A percentile compares a stretch with the other conserved stretches of the same genome.
phyloP scores from a whole-genome alignment of 352 stramenopile genomes.

The Phytopythium litorale region DNA sequence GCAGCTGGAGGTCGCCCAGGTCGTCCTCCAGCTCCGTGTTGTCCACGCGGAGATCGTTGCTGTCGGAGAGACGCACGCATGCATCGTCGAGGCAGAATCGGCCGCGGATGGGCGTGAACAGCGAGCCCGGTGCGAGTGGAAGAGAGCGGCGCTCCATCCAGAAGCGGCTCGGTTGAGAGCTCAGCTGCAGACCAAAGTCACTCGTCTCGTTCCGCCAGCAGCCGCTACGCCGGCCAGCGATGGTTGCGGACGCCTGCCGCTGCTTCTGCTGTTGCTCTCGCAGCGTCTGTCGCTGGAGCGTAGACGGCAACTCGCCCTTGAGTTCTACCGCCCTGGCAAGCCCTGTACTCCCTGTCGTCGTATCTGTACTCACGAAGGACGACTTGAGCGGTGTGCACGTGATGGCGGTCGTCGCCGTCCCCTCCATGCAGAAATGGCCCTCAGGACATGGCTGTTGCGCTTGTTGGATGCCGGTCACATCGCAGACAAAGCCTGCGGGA shows the following conservation, averaged over 20 bases:
- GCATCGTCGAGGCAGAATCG: conserved; percentile 93
- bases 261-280: neutral
- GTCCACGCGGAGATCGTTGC: conserved; percentile 61
- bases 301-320: conserved; percentile 32
- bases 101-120: conserved; percentile 82
- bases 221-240: conserved; percentile 75
- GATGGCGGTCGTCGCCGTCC: conserved; percentile 92
- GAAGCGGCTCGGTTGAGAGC: conserved; percentile 74
- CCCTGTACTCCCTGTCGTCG: conserved; percentile 26
- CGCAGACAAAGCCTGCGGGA: conserved; percentile 93
- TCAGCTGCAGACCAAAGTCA: conserved; percentile 95
- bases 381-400: conserved; percentile 60
- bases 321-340: conserved; percentile 32
- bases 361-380: neutral
- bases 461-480: conserved; percentile 91
- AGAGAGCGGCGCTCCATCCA: conserved; percentile 93
- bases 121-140: conserved; percentile 70
- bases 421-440: conserved; percentile 95
- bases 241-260: conserved; percentile 11
- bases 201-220: conserved; percentile 95
- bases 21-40: conserved; percentile 88
- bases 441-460: conserved; percentile 93
- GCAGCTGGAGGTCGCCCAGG: conserved; percentile 42
- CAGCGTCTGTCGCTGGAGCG: conserved; percentile 35
- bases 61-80: conserved; percentile 85